Evolutionary conservation across 1,139 yeast species (phyloP).

Genomic region (Debaryomyces singareniensis): DNA sequence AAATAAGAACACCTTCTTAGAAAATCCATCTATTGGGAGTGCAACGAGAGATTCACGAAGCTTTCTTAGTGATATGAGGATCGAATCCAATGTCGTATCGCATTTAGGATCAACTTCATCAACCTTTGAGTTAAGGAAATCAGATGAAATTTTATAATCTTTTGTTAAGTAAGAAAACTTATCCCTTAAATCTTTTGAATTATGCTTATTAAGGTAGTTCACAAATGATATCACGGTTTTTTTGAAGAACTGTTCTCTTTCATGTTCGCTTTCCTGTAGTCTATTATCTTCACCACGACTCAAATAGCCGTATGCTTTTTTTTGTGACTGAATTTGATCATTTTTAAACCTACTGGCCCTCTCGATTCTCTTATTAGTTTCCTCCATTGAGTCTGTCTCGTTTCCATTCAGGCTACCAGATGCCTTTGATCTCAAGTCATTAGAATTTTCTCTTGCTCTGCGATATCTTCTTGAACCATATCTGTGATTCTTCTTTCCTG

Average conservation of each 20-base stretch:
- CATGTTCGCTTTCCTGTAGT: slow-evolving; percentile 37
- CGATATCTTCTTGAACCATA: too few species aligned
- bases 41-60: slow-evolving; percentile 50
- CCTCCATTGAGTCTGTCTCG: slow-evolving; percentile 3
- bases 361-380: slow-evolving; percentile 7
- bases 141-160: neutral
- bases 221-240: slow-evolving; percentile 26
- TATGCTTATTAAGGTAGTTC: slow-evolving; percentile 18
- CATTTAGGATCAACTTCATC: neutral
- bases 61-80: slow-evolving; percentile 31
- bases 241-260: slow-evolving; percentile 32
- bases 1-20: slow-evolving; percentile 42
- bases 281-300: slow-evolving; percentile 56
- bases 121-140: too few species aligned
- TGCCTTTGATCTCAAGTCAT: too few species aligned
- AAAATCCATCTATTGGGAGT: slow-evolving; percentile 29
- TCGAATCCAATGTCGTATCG: slow-evolving; percentile 18
- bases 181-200: slow-evolving; percentile 12
- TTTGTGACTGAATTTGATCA: neutral
- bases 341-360: slow-evolving; percentile 14
- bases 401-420: too few species aligned
- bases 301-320: slow-evolving; percentile 40
- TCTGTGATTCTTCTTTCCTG: too few species aligned
- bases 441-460: too few species aligned
- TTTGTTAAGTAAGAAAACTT: slow-evolving; percentile 9